Conservation (phyloP, 805 yeast species). For the Saccharomycopsis schoenii region DNA sequence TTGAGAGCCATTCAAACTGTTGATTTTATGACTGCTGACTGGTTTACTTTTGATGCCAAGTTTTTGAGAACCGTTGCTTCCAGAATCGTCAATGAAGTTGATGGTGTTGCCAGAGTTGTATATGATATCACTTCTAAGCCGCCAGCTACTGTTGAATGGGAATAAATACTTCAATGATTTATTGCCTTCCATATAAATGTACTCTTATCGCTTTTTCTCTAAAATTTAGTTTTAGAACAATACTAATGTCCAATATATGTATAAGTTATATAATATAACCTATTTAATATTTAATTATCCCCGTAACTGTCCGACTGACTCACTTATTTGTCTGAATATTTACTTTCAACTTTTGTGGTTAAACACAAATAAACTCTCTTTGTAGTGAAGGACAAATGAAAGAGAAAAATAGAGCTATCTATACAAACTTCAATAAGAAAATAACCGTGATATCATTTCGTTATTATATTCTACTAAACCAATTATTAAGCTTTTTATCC, state of each 20-base stretch:
- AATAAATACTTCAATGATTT: conserved; percentile 33
- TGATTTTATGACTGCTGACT: conserved; percentile 99
- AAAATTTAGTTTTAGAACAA: not conserved
- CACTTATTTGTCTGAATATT: no score
- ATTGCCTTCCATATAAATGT: not conserved
- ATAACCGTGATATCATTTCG: no score
- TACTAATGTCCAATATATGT: no score
- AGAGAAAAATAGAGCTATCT: no score
- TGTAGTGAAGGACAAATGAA: no score
- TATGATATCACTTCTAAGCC: conserved; percentile 98
- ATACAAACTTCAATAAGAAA: no score
- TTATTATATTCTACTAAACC: not conserved
- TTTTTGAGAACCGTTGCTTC: conserved; percentile 91
- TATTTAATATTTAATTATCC: no score
- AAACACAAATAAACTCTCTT: no score
- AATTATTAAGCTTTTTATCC: not conserved
- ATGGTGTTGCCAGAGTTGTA: conserved; percentile 98
- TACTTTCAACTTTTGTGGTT: no score
- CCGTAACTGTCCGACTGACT: no score
- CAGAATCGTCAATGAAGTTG: conserved; percentile 96
- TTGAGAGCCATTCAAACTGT: conserved; percentile 95
- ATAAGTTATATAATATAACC: no score
- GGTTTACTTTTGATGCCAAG: conserved; percentile 88
- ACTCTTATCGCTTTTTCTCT: not conserved
- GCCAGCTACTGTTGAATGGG: conserved; percentile 99